Base-by-base conservation (phyloP, 257 asterid genomes). In the Ajuga chamaepitys region DNA sequence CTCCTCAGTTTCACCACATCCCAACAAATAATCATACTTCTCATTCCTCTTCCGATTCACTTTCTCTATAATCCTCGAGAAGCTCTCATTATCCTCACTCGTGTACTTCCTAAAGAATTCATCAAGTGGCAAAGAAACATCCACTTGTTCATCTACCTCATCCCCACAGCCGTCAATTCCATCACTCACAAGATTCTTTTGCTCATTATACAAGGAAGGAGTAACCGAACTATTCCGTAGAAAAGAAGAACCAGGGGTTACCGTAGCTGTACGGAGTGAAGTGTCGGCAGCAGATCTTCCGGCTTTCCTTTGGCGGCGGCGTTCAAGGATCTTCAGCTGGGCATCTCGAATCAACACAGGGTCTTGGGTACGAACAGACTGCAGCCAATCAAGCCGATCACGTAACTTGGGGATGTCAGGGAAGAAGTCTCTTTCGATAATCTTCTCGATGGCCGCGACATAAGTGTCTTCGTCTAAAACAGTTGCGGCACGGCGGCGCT, bases 81-180 rank as follows among this genome's bases (percentile, higher is more conserved):
- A 93, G 61, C 95, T 93, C 78, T 87, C 97, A 7, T 89, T 93
- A 61, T 93, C 99, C 87, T 93, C 99, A 56, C 99, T 93, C 37
- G 95, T 93, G 75, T 86, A 89, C 87, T 83, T 85, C 62, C 89
- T 80, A 60, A 81, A 86, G 37, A 93, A 93, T 42, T 82, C 83
- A 67, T 89, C 99, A 41, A 89, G 83, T 4, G 90, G 48, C 83
- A 89, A 28, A 0, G 88, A 74, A 66, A 18, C 76, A 71, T 86
- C 95, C 26, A 80, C 82, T 14, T 65, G 70, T 2, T 65, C 84
- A 3, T 74, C 84, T 8, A 51, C 85, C 13, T 54, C 81, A 62
- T 68, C 78, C 20, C 45, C 77, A 37, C 53, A 54, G 2, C 52
- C 75, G 7, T 54, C 75, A 42, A 58, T 54, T 38, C 48, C 80